phyloP scores from a whole-genome alignment of 2,329 filamentous ascomycete genomes.

The Botrytis elliptica region DNA sequence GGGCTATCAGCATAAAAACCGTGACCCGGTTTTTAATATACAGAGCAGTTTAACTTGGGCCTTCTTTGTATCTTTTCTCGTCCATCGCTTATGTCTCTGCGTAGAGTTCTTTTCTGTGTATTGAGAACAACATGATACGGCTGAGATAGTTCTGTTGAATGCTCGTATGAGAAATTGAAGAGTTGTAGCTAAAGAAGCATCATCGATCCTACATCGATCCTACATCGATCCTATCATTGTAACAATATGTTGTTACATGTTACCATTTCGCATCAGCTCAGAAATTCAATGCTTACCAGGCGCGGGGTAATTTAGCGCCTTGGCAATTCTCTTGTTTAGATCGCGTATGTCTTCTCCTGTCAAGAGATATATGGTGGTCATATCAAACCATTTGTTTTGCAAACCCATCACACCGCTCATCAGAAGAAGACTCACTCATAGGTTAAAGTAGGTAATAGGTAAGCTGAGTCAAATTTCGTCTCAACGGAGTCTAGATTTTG shows the following conservation, averaged over 20 bases:
- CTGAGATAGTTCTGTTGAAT: not conserved
- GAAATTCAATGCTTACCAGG: not conserved
- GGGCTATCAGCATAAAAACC: not conserved
- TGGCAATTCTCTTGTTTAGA: not conserved
- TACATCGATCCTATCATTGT: not conserved
- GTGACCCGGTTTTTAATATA: not conserved
- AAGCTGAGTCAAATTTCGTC: not conserved
- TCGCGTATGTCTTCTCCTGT: not conserved
- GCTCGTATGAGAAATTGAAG: too few species aligned
- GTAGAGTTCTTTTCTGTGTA: not conserved
- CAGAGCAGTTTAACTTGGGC: not conserved
- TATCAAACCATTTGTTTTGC: not conserved
- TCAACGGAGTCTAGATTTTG: not conserved
- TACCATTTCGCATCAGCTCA: not conserved
- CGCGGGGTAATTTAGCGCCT: slow-evolving; percentile 3
- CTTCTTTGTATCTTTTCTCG: not conserved
- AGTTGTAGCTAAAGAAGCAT: not conserved
- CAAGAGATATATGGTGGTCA: not conserved
- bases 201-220: not conserved
- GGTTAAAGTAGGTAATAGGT: not conserved
- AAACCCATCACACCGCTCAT: not conserved
- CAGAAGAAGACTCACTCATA: not conserved
- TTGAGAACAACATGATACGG: not conserved
- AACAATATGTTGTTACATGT: not conserved
- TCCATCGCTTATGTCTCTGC: not conserved